Evolutionary conservation across 164 flowering plant species (phyloP).

Genomic region (Tinospora cordifolia): DNA sequence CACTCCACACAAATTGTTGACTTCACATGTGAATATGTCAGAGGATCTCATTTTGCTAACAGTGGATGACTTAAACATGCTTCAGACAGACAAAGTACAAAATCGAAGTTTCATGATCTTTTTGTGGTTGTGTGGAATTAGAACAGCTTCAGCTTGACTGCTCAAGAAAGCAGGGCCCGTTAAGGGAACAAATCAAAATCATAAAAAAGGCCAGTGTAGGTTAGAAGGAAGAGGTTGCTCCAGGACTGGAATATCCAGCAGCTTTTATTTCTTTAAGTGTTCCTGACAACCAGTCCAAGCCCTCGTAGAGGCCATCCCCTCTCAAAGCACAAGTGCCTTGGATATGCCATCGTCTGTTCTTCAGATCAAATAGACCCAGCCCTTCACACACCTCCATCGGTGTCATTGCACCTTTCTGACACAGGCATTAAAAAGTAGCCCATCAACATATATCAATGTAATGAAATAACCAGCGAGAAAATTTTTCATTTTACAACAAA

Average conservation of each 20-base stretch:
- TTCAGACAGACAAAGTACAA: background rate
- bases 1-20: background rate
- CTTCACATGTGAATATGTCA: background rate
- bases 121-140: background rate
- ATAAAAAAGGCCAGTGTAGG: background rate
- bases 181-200: background rate
- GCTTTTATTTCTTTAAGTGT: constrained; percentile 79
- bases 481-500: background rate
- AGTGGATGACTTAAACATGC: background rate
- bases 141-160: background rate
- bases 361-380: constrained; percentile 77
- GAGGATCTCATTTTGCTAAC: background rate
- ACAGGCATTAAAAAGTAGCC: background rate
- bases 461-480: background rate
- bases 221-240: constrained; percentile 51
- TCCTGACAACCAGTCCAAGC: constrained; percentile 85
- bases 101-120: background rate
- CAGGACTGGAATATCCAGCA: constrained; percentile 53
- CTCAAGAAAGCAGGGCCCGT: background rate
- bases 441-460: background rate
- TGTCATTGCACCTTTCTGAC: constrained; percentile 90
- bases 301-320: constrained; percentile 97
- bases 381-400: constrained; percentile 96
- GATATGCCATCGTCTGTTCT: constrained; percentile 92
- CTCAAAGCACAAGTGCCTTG: constrained; percentile 89